Evolutionary conservation across 331 rosid species (phyloP), one percentile per base, ranked within the genome.

Genomic region (Quercus phellos): DNA sequence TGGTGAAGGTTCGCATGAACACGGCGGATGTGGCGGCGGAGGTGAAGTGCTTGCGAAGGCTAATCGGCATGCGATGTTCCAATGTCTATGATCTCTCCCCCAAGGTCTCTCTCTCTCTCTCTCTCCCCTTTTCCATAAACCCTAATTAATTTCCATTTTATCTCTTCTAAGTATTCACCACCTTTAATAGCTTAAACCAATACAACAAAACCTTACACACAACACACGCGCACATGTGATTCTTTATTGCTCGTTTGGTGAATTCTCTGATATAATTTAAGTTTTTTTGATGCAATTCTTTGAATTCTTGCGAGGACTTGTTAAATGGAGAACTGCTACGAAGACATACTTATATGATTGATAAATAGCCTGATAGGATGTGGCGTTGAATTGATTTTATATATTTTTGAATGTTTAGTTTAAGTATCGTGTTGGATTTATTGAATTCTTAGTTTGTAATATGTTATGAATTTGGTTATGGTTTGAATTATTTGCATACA

Each of bases 1-100:
- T 95, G 99, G 99, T 95, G 97, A 95, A 95, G 92, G 94, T 93
- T 50, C 96, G 99, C 27, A 93, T 95, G 99, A 93, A 93, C 96
- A 95, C 99, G 42, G 99, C 98, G 82, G 98, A 95, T 77, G 99
- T 95, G 76, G 99, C 99, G 64, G 98, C 98, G 5, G 99, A 93
- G 91, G 97, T 95, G 34, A 91, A 93, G 78, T 95, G 98, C 85
- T 79, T 95, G 60, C 89, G 96, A 1, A 79, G 85, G 27, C 82
- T 95, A 19, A 95, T 95, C 76, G 99, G 99, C 78, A 95, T 93
- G 99, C 99, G 98, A 46, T 95, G 99, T 80, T 85, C 99, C 80
- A 95, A 95, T 58, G 91, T 95, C 84, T 95, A 95, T 83, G 98
- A 95, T 88, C 90, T 95, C 80, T 84, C 97, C 55, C 97, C 99